Evolutionary conservation across 2,329 filamentous ascomycete genomes (phyloP).

Genomic region (Calonectria crousiana): DNA sequence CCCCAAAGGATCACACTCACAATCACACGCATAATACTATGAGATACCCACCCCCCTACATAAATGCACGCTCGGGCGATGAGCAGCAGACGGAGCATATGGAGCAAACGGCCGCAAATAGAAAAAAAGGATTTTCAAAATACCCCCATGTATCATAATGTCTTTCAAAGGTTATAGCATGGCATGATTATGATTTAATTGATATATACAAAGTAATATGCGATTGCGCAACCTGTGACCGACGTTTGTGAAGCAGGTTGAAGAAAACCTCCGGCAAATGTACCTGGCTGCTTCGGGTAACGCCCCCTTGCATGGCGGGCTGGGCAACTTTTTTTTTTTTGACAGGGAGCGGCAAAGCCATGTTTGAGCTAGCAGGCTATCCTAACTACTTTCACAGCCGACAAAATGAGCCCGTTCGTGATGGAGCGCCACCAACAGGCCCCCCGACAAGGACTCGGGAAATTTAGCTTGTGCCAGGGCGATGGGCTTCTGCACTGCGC

Average conservation of each 20-base stretch:
- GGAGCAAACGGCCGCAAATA: not conserved
- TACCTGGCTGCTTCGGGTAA: not conserved
- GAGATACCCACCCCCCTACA: not conserved
- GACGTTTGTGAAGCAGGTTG: not conserved
- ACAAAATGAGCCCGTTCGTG: not conserved
- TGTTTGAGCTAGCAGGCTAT: not conserved
- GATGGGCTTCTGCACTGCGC: not conserved
- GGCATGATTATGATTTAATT: slow-evolving; percentile 8
- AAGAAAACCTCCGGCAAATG: no score
- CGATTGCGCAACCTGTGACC: not conserved
- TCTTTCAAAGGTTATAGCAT: not conserved
- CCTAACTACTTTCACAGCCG: not conserved
- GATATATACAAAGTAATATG: not conserved
- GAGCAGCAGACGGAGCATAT: not conserved
- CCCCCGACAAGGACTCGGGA: not conserved
- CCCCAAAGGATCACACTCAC: not conserved
- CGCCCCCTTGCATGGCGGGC: not conserved
- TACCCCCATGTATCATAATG: slow-evolving; percentile 16
- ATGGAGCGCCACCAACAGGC: not conserved
- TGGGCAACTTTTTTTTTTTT: no score
- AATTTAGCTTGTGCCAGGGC: not conserved
- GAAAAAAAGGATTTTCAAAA: not conserved
- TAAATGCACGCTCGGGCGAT: not conserved
- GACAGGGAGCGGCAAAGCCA: not conserved
- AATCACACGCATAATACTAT: not conserved